These are phyloP conservation scores for Craspedostauros australis DNA, from an alignment of 108 stramenopile species.

Conservation along the genomic window DNA sequence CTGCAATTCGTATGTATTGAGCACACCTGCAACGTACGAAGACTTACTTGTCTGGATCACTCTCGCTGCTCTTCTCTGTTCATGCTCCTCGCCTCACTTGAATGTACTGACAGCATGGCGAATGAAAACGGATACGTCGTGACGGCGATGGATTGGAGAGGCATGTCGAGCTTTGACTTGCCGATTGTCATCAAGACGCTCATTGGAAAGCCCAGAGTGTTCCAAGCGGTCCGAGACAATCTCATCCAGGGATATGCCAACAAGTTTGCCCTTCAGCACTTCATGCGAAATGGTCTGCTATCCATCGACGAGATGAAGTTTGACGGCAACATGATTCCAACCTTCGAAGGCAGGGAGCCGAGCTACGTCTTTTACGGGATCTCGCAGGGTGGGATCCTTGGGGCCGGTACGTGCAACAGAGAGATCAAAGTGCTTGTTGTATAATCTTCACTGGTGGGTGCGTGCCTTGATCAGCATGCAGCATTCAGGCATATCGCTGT, in stretches of 20 bases:
- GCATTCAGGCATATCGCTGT: too few species aligned
- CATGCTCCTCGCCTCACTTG: not conserved
- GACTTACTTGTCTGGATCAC: not conserved
- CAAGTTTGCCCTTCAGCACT: slow-evolving; percentile 36
- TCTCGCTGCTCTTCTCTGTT: not conserved
- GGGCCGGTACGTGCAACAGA: too few species aligned
- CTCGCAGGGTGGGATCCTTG: slow-evolving; percentile 73
- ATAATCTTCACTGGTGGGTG: too few species aligned
- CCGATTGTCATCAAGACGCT: slow-evolving; percentile 26
- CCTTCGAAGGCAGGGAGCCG: not conserved
- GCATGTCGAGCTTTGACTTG: slow-evolving; percentile 45
- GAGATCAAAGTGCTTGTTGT: too few species aligned
- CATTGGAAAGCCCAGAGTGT: slow-evolving; percentile 10
- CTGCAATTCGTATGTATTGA: too few species aligned
- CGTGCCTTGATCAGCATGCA: too few species aligned
- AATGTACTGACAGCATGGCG: slow-evolving; percentile 16
- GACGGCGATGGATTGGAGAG: slow-evolving; percentile 54
- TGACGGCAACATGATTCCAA: slow-evolving; percentile 3
- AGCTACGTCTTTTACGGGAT: slow-evolving; percentile 63
- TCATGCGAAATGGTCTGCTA: slow-evolving; percentile 14
- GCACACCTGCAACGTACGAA: too few species aligned
- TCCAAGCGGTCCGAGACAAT: slow-evolving; percentile 25
- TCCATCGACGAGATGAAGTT: slow-evolving; percentile 13
- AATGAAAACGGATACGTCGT: slow-evolving; percentile 42
- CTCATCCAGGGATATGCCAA: slow-evolving; percentile 45